Evolutionary conservation across 169 alveolate genomes (phyloP).

Genomic region (Perkinsus olseni): DNA sequence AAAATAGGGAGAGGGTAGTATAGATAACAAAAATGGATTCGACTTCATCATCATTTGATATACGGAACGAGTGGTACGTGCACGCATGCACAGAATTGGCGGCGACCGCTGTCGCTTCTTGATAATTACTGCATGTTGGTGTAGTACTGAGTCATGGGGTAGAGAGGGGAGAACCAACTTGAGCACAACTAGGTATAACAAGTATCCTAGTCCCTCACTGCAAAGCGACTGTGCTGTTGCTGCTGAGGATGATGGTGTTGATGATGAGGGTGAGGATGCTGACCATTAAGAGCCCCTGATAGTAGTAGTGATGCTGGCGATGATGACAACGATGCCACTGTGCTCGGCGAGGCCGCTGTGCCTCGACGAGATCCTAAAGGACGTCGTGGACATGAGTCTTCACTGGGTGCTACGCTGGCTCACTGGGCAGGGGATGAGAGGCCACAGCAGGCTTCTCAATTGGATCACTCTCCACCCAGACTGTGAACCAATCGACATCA

Average conservation of each 20-base stretch:
- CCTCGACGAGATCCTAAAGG: background rate
- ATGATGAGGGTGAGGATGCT: too few species aligned
- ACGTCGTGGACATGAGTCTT: too few species aligned
- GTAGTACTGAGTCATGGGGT: too few species aligned
- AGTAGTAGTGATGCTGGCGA: background rate
- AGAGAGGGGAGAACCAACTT: too few species aligned
- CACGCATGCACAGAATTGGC: background rate
- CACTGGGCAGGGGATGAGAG: background rate
- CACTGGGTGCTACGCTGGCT: background rate
- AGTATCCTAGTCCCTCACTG: too few species aligned
- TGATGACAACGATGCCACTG: background rate
- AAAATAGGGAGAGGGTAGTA: background rate
- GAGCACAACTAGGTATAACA: too few species aligned
- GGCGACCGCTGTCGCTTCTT: background rate
- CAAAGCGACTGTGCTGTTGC: too few species aligned
- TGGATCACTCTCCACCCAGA: background rate
- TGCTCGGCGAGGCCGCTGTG: background rate
- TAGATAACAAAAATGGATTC: background rate
- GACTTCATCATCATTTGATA: background rate
- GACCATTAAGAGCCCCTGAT: too few species aligned
- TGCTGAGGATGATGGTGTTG: too few species aligned
- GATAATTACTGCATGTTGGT: too few species aligned
- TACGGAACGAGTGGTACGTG: background rate
- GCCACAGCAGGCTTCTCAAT: background rate
- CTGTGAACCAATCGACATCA: background rate